phyloP scores from a whole-genome alignment of 2,329 filamentous ascomycete species.

The Calonectria montana region DNA sequence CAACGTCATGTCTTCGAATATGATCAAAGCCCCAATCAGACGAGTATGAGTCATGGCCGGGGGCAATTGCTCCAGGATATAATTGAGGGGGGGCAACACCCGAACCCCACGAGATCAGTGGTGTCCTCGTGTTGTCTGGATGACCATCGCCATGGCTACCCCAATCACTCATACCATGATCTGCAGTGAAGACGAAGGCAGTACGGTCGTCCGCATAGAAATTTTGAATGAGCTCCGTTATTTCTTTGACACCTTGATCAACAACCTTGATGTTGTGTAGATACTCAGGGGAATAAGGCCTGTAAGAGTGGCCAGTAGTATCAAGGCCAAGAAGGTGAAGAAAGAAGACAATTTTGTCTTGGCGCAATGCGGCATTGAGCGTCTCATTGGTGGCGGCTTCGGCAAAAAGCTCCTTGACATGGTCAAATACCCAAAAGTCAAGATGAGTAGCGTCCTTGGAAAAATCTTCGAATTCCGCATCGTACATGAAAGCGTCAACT shows the following conservation, averaged over 20 bases:
- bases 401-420: conserved; percentile 87
- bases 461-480: conserved; percentile 88
- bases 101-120: conserved; percentile 92
- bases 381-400: conserved; percentile 83
- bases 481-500: conserved; percentile 89
- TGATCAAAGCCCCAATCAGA: conserved; percentile 87
- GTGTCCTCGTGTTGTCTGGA: conserved; percentile 95
- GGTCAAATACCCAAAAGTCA: conserved; percentile 96
- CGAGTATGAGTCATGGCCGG: conserved; percentile 92
- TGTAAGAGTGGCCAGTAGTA: conserved; percentile 85
- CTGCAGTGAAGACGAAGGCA: conserved; percentile 95
- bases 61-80: conserved; percentile 65
- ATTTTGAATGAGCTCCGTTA: conserved; percentile 81
- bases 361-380: conserved; percentile 75
- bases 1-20: conserved; percentile 88
- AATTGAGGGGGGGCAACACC: conserved; percentile 82
- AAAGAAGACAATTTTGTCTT: conserved; percentile 95
- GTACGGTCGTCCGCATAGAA: conserved; percentile 91
- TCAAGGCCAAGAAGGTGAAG: conserved; percentile 93
- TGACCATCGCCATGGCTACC: conserved; percentile 99
- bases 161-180: conserved; percentile 99
- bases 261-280: conserved; percentile 94
- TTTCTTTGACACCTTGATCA: conserved; percentile 88
- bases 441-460: conserved; percentile 83
- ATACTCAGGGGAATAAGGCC: conserved; percentile 96